phyloP scores from a whole-genome alignment of 1,284 basidiomycete species.

The Exobasidium cylindrosporum region DNA sequence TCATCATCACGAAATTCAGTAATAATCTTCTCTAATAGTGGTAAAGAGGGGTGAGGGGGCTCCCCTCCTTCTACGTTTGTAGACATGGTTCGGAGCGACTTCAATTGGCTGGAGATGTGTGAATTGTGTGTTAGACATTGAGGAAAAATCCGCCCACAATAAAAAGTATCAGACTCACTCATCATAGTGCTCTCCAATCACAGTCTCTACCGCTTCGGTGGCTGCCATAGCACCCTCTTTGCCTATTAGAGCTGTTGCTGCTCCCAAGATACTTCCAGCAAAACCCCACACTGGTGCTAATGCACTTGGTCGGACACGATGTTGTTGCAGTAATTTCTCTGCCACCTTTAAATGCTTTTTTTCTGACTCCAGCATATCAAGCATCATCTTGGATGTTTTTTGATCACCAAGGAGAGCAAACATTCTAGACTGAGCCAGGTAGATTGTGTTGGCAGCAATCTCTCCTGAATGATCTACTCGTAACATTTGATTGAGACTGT shows the following conservation, averaged over 20 bases:
- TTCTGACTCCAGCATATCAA: slow-evolving; percentile 93
- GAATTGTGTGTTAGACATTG: no score
- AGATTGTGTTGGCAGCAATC: slow-evolving; percentile 54
- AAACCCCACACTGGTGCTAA: slow-evolving; percentile 79
- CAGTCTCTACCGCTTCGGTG: slow-evolving; percentile 94
- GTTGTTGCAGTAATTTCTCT: slow-evolving; percentile 77
- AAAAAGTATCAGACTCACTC: slow-evolving; percentile 69
- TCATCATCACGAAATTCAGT: slow-evolving; percentile 90
- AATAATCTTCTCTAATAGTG: slow-evolving; percentile 72
- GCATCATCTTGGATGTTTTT: slow-evolving; percentile 35
- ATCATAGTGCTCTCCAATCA: slow-evolving; percentile 96
- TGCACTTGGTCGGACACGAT: slow-evolving; percentile 76
- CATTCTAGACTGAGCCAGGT: slow-evolving; percentile 50
- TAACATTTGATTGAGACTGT: slow-evolving; percentile 41
- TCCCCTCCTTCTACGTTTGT: neutral
- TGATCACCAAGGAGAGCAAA: slow-evolving; percentile 38
- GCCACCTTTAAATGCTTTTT: slow-evolving; percentile 85
- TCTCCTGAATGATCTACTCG: slow-evolving; percentile 54
- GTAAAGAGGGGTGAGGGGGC: slow-evolving; percentile 66
- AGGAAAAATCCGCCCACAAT: neutral
- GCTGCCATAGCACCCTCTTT: slow-evolving; percentile 96
- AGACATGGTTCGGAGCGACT: slow-evolving; percentile 29
- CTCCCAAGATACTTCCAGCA: slow-evolving; percentile 80
- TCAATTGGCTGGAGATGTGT: slow-evolving; percentile 32
- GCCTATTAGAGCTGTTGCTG: slow-evolving; percentile 79